Evolutionary conservation across 2,329 filamentous ascomycete genomes (phyloP).

Genomic region (Xylariaceae sp.): DNA sequence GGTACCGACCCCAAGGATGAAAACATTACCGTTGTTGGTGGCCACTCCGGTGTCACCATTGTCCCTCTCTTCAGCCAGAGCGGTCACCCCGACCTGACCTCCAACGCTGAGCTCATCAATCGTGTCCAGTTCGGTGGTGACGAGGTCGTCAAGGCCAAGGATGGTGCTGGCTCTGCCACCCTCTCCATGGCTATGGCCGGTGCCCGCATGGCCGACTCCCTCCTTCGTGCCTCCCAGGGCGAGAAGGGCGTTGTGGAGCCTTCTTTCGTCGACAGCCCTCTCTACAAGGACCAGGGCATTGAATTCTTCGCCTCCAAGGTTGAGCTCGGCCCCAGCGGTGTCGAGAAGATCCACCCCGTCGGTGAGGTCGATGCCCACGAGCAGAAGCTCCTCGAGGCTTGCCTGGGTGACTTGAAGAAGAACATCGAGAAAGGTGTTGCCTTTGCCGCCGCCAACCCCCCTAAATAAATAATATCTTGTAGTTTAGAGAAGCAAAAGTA

Average conservation of each 20-base stretch:
- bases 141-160: slow-evolving; percentile 99
- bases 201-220: slow-evolving; percentile 81
- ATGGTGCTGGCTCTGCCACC: slow-evolving; percentile 93
- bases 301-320: slow-evolving; percentile 97
- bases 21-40: slow-evolving; percentile 95
- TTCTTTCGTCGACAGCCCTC: slow-evolving; percentile 93
- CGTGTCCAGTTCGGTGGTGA: slow-evolving; percentile 99
- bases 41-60: slow-evolving; percentile 98
- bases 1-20: slow-evolving; percentile 87
- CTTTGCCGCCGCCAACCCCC: slow-evolving; percentile 66
- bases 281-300: slow-evolving; percentile 98
- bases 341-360: slow-evolving; percentile 89
- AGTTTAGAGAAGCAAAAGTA: background rate
- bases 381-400: slow-evolving; percentile 87
- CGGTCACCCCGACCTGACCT: slow-evolving; percentile 81
- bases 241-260: slow-evolving; percentile 96
- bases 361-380: slow-evolving; percentile 85
- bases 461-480: slow-evolving; percentile 55
- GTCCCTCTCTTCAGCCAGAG: slow-evolving; percentile 97
- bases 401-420: slow-evolving; percentile 84
- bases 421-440: slow-evolving; percentile 91
- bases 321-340: slow-evolving; percentile 95
- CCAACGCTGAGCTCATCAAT: slow-evolving; percentile 81
- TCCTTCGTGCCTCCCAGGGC: slow-evolving; percentile 91
- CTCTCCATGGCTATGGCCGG: slow-evolving; percentile 99